Percentiles rank a stretch among this genome's conserved stretches.
Evolutionary conservation across 345 rosid species (phyloP).

Genomic region (Eucalyptus sp.): DNA sequence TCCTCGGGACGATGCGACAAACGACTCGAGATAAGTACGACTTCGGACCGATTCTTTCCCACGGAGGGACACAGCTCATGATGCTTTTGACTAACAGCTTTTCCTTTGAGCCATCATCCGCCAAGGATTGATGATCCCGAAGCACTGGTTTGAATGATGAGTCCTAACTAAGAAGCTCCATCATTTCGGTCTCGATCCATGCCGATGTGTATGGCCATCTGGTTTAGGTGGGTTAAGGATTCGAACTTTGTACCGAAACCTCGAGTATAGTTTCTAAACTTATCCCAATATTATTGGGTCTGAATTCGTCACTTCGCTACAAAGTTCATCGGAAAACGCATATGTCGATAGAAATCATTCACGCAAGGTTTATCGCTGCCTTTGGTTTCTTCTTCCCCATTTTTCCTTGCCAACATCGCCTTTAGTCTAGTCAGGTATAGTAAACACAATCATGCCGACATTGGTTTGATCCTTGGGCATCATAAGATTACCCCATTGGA

Average conservation of each 20-base stretch:
- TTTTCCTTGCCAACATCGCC: not conserved
- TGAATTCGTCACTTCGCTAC: not conserved
- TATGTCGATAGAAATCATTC: not conserved
- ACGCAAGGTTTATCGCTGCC: not conserved
- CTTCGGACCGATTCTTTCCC: not conserved
- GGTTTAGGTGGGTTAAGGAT: not conserved
- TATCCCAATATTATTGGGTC: not conserved
- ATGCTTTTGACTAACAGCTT: not conserved
- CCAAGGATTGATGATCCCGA: not conserved
- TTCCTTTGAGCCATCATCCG: not conserved
- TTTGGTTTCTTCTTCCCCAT: not conserved
- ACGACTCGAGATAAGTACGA: not conserved
- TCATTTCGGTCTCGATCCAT: not conserved
- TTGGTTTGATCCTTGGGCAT: not conserved
- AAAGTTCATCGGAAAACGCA: too few species aligned
- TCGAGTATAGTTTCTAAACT: not conserved
- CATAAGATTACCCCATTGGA: not conserved
- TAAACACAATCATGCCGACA: not conserved
- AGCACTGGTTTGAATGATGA: not conserved
- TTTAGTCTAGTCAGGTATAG: not conserved
- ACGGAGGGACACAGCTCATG: not conserved
- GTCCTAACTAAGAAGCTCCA: not conserved
- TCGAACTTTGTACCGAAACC: not conserved
- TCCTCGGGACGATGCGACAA: not conserved
- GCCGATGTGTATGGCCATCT: not conserved